phyloP scores from a whole-genome alignment of 2,329 filamentous ascomycete genomes.

The Microcyclospora tardicrescens region DNA sequence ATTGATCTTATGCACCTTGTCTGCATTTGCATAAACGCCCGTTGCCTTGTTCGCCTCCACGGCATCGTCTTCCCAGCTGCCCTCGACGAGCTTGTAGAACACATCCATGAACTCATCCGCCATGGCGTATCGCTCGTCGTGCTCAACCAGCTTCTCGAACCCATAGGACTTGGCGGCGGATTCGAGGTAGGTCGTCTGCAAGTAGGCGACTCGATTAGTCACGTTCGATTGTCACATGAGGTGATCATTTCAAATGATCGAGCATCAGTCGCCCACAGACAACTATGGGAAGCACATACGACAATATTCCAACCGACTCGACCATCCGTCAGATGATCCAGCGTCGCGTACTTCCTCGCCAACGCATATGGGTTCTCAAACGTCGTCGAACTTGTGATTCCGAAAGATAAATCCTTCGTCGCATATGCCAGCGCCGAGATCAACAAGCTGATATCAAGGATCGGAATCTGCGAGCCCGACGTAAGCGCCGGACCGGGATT shows the following conservation, averaged over 20 bases:
- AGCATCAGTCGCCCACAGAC: too few species aligned
- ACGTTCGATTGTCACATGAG: too few species aligned
- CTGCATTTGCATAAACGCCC: conserved; percentile 45
- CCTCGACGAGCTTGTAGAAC: conserved; percentile 19
- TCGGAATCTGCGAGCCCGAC: conserved; percentile 54
- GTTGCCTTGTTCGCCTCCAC: conserved; percentile 41
- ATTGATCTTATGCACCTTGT: conserved; percentile 42
- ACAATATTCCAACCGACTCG: conserved; percentile 38
- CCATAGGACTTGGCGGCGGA: conserved; percentile 37
- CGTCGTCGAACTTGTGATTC: too few species aligned
- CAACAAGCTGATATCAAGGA: conserved; percentile 39
- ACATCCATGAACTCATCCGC: conserved; percentile 34
- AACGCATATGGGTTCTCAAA: too few species aligned
- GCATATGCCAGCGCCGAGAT: conserved; percentile 35
- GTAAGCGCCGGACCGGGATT: conserved; percentile 36
- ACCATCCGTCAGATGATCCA: conserved; percentile 27
- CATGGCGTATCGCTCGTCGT: conserved; percentile 37
- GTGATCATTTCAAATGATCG: too few species aligned
- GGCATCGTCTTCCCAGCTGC: conserved; percentile 18
- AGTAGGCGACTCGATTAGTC: too few species aligned
- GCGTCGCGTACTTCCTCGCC: too few species aligned
- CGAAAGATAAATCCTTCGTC: conserved; percentile 31
- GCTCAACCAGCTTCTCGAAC: conserved; percentile 32
- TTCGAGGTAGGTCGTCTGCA: conserved; percentile 35
- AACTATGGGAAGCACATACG: too few species aligned